phyloP scores from a whole-genome alignment of 768 basidiomycete genomes.

The Steccherinum ochraceum region DNA sequence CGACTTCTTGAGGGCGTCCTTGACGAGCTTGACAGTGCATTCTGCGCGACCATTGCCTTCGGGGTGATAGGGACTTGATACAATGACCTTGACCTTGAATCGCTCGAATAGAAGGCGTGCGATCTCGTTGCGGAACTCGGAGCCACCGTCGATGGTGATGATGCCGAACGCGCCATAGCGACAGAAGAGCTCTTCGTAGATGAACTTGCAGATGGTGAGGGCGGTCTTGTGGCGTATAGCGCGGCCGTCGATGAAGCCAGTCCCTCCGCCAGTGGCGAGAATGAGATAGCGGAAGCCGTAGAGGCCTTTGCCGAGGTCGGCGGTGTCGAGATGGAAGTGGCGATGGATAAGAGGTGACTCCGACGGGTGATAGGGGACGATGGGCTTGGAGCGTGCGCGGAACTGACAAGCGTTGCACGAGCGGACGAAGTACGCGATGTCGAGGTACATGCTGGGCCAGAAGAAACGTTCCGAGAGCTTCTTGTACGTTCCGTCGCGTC shows the following conservation, averaged over 20 bases:
- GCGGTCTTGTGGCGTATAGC: conserved; percentile 6
- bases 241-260: conserved; percentile 13
- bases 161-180: conserved; percentile 17
- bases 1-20: conserved; percentile 14
- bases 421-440: conserved; percentile 23
- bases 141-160: conserved; percentile 23
- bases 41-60: conserved; percentile 27
- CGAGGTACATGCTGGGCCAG: conserved; percentile 15
- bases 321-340: conserved; percentile 21
- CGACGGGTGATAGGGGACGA: conserved; percentile 12
- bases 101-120: conserved; percentile 13
- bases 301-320: conserved; percentile 22
- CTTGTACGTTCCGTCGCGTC: conserved; percentile 17
- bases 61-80: conserved; percentile 23
- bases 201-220: conserved; percentile 18
- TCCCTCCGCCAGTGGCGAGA: conserved; percentile 18
- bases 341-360: conserved; percentile 16
- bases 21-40: conserved; percentile 20
- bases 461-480: conserved; percentile 5
- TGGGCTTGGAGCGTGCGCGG: conserved; percentile 17
- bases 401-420: conserved; percentile 30
- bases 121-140: conserved; percentile 24
- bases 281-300: conserved; percentile 20
- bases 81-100: conserved; percentile 22
- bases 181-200: conserved; percentile 25